Percentiles rank a stretch among this genome's conserved stretches.
These are phyloP conservation scores for Trichoderma semiorbis DNA, from an alignment of 2,329 filamentous ascomycete genomes.

Conservation along the genomic window DNA sequence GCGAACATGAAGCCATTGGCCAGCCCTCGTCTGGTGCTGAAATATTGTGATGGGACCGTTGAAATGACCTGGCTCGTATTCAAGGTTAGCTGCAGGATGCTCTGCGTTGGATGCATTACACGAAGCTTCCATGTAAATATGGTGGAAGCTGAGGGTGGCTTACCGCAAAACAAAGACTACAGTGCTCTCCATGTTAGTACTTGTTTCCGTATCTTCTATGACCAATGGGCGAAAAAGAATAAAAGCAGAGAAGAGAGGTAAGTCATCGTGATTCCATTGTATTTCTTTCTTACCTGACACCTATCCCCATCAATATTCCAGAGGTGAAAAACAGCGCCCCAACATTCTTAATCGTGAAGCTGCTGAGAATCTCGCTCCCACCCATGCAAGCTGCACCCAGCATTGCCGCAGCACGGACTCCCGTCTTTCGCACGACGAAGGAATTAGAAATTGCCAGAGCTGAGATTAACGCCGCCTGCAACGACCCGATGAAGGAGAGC, in stretches of 20 bases:
- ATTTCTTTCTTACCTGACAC: constrained; percentile 26
- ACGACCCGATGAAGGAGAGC: constrained; percentile 56
- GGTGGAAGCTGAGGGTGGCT: constrained; percentile 14
- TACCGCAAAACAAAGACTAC: constrained; percentile 28
- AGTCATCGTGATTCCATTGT: background rate
- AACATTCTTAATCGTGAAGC: constrained; percentile 27
- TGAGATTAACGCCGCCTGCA: constrained; percentile 47
- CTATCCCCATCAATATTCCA: constrained; percentile 25
- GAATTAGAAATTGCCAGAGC: constrained; percentile 50
- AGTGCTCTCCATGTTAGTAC: background rate
- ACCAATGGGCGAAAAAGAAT: background rate
- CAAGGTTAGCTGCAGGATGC: background rate
- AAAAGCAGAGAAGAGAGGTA: background rate
- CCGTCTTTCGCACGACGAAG: constrained; percentile 46
- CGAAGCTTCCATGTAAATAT: background rate
- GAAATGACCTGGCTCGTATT: constrained; percentile 35
- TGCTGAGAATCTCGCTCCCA: constrained; percentile 39
- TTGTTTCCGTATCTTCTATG: background rate
- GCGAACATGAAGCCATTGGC: constrained; percentile 49
- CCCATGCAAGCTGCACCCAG: constrained; percentile 50
- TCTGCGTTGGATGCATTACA: background rate
- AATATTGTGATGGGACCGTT: constrained; percentile 48
- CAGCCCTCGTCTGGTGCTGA: constrained; percentile 45
- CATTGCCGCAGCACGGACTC: constrained; percentile 43
- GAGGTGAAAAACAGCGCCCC: constrained; percentile 29